Percentiles rank a stretch among this genome's conserved stretches.
phyloP scores from a whole-genome alignment of 2,329 filamentous ascomycete species.

The Didymellaceae sp. region DNA sequence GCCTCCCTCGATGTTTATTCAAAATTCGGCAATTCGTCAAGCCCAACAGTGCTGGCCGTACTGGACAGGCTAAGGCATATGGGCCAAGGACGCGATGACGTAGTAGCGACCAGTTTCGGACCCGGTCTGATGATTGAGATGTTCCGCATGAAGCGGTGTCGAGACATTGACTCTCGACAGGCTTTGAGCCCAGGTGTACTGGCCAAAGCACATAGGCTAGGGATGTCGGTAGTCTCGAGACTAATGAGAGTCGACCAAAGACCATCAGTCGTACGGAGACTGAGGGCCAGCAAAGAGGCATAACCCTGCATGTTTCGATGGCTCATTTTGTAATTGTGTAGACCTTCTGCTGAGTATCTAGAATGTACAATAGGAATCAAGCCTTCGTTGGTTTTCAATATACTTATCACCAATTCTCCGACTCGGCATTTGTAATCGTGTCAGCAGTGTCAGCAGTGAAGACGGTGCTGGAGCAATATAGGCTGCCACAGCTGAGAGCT shows the following conservation, averaged over 20 bases:
- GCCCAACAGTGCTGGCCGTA: slow-evolving; percentile 71
- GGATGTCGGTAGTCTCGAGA: slow-evolving; percentile 7
- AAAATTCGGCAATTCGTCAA: slow-evolving; percentile 71
- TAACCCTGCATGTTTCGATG: too few relatives aligned
- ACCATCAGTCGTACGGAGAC: not conserved
- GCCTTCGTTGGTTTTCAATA: too few relatives aligned
- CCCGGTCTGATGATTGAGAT: slow-evolving; percentile 73
- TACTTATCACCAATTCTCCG: too few relatives aligned
- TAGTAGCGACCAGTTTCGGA: slow-evolving; percentile 73
- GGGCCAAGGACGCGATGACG: slow-evolving; percentile 59
- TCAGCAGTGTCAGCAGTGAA: too few relatives aligned
- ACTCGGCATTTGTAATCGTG: too few relatives aligned
- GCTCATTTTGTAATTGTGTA: too few relatives aligned
- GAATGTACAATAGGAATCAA: too few relatives aligned
- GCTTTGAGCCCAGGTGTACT: slow-evolving; percentile 4
- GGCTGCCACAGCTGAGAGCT: too few relatives aligned
- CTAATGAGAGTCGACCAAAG: not conserved
- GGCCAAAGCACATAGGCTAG: slow-evolving; percentile 7
- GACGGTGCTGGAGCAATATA: too few relatives aligned
- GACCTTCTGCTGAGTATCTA: too few relatives aligned
- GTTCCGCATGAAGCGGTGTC: slow-evolving; percentile 65
- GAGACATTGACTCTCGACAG: not conserved
- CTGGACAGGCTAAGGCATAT: slow-evolving; percentile 63
- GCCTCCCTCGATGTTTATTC: slow-evolving; percentile 75
- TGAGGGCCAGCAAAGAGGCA: not conserved